phyloP scores from a whole-genome alignment of 345 rosid genomes.

The Gossypium australe region DNA sequence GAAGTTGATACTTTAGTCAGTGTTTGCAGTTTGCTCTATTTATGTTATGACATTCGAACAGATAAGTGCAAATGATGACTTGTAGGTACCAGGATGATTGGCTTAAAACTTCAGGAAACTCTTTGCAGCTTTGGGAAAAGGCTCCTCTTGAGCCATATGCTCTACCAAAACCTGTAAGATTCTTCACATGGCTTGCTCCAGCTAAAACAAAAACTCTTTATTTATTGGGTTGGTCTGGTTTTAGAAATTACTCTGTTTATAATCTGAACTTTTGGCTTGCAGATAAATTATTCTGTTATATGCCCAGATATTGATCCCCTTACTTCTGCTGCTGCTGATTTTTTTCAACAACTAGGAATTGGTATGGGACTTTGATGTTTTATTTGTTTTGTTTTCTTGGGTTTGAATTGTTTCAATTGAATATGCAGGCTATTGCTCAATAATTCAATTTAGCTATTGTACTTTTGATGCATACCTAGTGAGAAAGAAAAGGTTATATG shows the following conservation, averaged over 20 bases:
- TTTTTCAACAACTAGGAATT: constrained; percentile 93
- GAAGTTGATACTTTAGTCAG: neutral
- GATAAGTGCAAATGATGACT: constrained; percentile 12
- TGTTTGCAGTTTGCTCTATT: constrained; percentile 1
- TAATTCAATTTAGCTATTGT: neutral
- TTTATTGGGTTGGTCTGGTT: constrained; percentile 1
- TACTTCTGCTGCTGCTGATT: constrained; percentile 86
- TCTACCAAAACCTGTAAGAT: constrained; percentile 66
- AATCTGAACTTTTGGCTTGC: constrained; percentile 22
- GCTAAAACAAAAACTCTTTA: neutral
- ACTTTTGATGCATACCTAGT: neutral
- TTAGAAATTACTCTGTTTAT: constrained; percentile 6
- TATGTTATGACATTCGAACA: neutral
- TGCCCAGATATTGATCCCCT: constrained; percentile 98
- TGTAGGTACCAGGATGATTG: constrained; percentile 98
- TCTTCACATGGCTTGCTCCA: constrained; percentile 4
- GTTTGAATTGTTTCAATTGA: neutral
- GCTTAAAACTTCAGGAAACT: constrained; percentile 80
- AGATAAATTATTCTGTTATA: constrained; percentile 75
- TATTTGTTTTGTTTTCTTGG: constrained; percentile 1
- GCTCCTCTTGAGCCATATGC: constrained; percentile 99
- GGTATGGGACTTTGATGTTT: constrained; percentile 29
- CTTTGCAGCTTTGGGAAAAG: constrained; percentile 93
- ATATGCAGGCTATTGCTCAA: neutral
- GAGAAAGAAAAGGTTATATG: neutral